phyloP scores from a whole-genome alignment of 139 green algal species.

The Deuterostichococcus epilithicus region DNA sequence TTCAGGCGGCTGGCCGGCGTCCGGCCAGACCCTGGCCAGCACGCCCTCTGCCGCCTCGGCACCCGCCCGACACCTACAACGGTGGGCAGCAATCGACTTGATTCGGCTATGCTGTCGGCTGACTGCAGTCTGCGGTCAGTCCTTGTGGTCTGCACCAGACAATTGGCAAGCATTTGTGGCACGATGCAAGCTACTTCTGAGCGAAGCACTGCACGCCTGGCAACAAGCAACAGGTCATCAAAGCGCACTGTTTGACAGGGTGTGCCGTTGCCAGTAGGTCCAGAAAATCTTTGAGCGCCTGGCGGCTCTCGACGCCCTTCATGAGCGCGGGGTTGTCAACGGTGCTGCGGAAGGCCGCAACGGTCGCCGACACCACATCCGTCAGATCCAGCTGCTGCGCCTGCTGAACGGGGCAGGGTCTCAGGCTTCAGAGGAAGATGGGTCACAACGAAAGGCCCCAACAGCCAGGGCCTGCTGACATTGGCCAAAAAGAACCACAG shows the following conservation, averaged over 20 bases:
- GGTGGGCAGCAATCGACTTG: no score
- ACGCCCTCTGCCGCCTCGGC: constrained; percentile 14
- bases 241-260: constrained; percentile 15
- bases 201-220: no score
- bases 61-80: constrained; percentile 11
- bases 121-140: no score
- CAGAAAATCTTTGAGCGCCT: constrained; percentile 43
- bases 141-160: neutral
- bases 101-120: no score
- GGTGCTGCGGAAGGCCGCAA: constrained; percentile 43
- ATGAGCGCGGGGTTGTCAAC: constrained; percentile 31
- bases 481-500: no score
- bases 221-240: neutral
- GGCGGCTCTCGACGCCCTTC: constrained; percentile 21
- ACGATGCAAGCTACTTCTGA: neutral
- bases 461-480: neutral
- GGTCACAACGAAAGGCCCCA: neutral
- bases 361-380: constrained; percentile 51
- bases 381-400: constrained; percentile 14
- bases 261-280: constrained; percentile 37
- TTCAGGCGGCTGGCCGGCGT: neutral
- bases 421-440: no score
- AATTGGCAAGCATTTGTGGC: no score
- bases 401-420: neutral
- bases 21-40: neutral